Evolutionary conservation across 192 early-diverging fungal genomes (phyloP).

Genomic region (Coemansia sp.): DNA sequence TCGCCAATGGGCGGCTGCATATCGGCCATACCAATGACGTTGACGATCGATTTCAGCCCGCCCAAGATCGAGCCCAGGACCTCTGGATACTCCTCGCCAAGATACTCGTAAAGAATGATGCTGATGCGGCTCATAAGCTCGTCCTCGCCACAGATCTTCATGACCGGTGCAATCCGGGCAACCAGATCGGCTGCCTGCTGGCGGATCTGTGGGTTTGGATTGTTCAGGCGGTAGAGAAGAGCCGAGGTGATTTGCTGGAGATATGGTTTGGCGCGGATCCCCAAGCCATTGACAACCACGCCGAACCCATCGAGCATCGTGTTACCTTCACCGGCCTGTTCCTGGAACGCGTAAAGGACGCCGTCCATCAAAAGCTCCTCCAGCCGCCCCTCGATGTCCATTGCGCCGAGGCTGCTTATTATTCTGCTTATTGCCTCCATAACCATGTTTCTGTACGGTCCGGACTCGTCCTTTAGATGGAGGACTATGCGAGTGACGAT

Average conservation of each 20-base stretch:
- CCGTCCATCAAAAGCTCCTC: constrained; percentile 97
- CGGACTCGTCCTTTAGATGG: constrained; percentile 93
- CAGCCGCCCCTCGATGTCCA: constrained; percentile 88
- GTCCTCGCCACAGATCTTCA: constrained; percentile 94
- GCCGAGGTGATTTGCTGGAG: constrained; percentile 91
- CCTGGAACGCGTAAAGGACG: constrained; percentile 97
- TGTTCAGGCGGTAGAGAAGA: constrained; percentile 96
- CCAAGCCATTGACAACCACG: constrained; percentile 88
- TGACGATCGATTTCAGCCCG: constrained; percentile 91
- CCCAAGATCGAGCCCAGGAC: constrained; percentile 94
- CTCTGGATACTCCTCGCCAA: constrained; percentile 99
- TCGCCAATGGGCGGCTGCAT: constrained; percentile 99
- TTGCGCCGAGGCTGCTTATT: constrained; percentile 71
- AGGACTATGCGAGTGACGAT: constrained; percentile 85
- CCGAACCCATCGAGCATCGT: constrained; percentile 96
- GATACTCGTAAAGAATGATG: constrained; percentile 94
- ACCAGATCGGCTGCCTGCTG: constrained; percentile 98
- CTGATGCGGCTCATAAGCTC: constrained; percentile 92
- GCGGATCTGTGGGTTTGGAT: constrained; percentile 91
- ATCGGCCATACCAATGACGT: constrained; percentile 95
- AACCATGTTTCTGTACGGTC: constrained; percentile 93
- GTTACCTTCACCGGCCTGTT: constrained; percentile 91
- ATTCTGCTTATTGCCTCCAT: constrained; percentile 95
- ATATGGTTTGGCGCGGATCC: constrained; percentile 87
- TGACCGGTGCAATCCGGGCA: constrained; percentile 88